Conservation (phyloP, 441 rosid genomes). For the Eugenia klotzschiana region DNA sequence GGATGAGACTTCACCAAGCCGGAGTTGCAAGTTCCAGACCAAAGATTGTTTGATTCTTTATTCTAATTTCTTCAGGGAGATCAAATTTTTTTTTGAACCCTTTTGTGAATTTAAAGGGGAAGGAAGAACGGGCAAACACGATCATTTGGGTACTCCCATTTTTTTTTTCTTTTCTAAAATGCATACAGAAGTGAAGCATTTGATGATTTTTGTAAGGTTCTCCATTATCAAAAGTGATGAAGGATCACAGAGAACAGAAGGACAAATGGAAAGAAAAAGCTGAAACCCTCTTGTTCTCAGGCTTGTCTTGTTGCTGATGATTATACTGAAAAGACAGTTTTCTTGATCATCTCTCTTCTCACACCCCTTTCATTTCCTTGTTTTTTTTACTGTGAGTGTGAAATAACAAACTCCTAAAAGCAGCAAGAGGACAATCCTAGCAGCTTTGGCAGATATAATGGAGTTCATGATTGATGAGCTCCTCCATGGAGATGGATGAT, state of each 20-base stretch:
- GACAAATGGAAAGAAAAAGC: not conserved
- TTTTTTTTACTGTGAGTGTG: not conserved
- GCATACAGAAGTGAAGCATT: not conserved
- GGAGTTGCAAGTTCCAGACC: not conserved
- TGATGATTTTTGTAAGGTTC: not conserved
- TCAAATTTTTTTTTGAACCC: not conserved
- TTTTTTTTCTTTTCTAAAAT: not conserved
- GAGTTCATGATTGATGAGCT: not conserved
- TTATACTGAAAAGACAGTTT: not conserved
- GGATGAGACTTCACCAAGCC: not conserved
- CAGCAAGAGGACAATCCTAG: not conserved
- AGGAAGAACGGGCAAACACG: not conserved
- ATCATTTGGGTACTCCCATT: not conserved
- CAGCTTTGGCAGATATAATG: conserved; percentile 1
- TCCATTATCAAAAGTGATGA: not conserved
- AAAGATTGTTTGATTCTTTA: not conserved
- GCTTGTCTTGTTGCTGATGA: conserved; percentile 2
- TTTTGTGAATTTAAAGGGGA: not conserved
- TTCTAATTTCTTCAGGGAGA: not conserved
- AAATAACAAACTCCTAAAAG: not conserved
- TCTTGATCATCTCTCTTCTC: conserved; percentile 1
- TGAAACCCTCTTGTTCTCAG: not conserved
- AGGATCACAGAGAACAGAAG: not conserved
- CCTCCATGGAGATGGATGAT: not conserved
- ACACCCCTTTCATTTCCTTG: not conserved